phyloP scores from a whole-genome alignment of 163 green algal species.

The Prototheca cutis region DNA sequence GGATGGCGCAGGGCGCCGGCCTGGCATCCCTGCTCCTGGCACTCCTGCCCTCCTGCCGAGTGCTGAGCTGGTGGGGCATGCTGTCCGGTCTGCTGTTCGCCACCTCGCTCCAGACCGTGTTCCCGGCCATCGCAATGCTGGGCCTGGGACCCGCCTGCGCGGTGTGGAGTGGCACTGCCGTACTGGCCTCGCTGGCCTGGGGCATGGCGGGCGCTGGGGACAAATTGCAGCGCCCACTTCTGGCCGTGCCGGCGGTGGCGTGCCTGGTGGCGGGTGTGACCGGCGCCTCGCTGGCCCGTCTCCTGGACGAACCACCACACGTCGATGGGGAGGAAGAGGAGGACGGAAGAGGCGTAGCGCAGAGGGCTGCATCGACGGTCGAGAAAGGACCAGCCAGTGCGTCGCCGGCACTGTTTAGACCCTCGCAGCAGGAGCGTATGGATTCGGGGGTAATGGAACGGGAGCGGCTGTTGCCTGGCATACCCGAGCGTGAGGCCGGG shows the following conservation, averaged over 20 bases:
- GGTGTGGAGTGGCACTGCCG: background rate
- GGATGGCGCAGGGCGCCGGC: slow-evolving; percentile 2
- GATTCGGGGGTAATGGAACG: too few species aligned
- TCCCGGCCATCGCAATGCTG: background rate
- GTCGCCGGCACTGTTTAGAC: too few species aligned
- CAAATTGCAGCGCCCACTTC: background rate
- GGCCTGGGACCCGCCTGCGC: background rate
- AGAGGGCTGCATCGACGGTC: too few species aligned
- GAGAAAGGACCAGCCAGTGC: too few species aligned
- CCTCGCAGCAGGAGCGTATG: too few species aligned
- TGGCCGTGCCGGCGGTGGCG: background rate
- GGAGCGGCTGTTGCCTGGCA: too few species aligned
- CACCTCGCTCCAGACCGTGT: background rate
- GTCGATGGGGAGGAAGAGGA: too few species aligned
- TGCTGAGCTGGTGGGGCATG: background rate
- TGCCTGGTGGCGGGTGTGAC: background rate
- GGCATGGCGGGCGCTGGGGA: background rate
- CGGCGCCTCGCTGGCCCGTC: background rate
- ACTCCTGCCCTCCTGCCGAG: background rate
- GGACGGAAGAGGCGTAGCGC: too few species aligned
- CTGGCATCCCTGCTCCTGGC: background rate
- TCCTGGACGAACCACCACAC: background rate
- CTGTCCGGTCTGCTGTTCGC: background rate
- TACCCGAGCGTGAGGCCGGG: too few species aligned
- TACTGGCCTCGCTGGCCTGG: background rate